Percentiles rank a stretch among this genome's conserved stretches.
Evolutionary conservation across 2,329 filamentous ascomycete genomes (phyloP).

Genomic region (Venturia oleaginea): DNA sequence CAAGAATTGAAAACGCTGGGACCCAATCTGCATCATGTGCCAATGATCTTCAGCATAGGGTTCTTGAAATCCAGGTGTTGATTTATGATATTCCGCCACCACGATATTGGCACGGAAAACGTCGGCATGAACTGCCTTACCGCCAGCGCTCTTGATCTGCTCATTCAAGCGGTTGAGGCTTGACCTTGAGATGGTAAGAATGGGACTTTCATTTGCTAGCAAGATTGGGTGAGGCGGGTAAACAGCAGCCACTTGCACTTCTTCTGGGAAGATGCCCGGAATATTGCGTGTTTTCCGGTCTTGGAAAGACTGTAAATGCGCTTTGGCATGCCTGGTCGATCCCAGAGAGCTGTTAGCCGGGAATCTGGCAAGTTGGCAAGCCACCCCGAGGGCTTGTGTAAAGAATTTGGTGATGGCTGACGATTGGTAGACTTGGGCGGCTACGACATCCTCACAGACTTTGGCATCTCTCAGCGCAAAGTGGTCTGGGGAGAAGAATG

Average conservation of each 20-base stretch:
- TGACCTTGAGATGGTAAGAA: conserved; percentile 70
- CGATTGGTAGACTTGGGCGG: conserved; percentile 61
- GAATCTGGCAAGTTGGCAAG: conserved; percentile 78
- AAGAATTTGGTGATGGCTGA: conserved; percentile 66
- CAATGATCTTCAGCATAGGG: conserved; percentile 78
- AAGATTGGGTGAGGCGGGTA: conserved; percentile 57
- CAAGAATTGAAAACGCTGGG: conserved; percentile 58
- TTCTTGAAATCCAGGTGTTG: conserved; percentile 26
- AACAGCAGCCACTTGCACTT: conserved; percentile 35
- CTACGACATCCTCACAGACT: conserved; percentile 75
- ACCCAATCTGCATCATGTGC: conserved; percentile 57
- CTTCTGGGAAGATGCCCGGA: conserved; percentile 13
- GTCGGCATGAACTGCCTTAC: conserved; percentile 57
- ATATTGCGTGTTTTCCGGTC: conserved; percentile 5
- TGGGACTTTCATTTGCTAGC: conserved; percentile 88
- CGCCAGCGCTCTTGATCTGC: conserved; percentile 54
- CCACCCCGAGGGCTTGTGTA: conserved; percentile 61
- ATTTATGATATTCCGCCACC: conserved; percentile 35
- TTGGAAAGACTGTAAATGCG: conserved; percentile 45
- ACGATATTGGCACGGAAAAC: conserved; percentile 88
- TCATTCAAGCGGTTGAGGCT: conserved; percentile 73
- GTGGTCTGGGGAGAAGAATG: conserved; percentile 37
- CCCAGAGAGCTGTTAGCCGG: conserved; percentile 51
- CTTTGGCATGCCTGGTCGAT: conserved; percentile 61
- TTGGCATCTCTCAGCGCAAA: conserved; percentile 46